Percentiles rank a stretch among this genome's conserved stretches.
These are phyloP conservation scores for Strobilomyces dryophilus DNA, from an alignment of 768 basidiomycete genomes.

Conservation along the genomic window DNA sequence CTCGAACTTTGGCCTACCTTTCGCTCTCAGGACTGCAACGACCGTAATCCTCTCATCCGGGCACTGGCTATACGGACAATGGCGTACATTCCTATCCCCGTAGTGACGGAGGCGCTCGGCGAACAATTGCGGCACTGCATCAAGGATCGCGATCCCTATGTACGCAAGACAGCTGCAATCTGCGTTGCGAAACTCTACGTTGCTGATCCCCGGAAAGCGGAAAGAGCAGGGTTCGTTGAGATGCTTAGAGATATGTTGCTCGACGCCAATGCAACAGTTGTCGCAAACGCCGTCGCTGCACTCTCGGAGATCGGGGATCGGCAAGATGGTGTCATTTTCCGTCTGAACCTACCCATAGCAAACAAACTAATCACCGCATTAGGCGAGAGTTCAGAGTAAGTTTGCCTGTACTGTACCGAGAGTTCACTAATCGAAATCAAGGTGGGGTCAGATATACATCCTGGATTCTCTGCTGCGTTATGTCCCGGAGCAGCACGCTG, in stretches of 20 bases:
- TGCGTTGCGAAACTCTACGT: conserved; percentile 95
- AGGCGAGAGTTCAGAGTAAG: conserved; percentile 96
- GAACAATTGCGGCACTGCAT: conserved; percentile 92
- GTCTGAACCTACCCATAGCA: conserved; percentile 80
- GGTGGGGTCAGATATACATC: conserved; percentile 99
- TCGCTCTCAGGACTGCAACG: conserved; percentile 77
- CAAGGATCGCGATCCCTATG: conserved; percentile 94
- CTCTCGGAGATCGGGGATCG: conserved; percentile 96
- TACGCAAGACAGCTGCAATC: conserved; percentile 97
- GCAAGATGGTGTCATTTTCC: conserved; percentile 90
- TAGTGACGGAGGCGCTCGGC: conserved; percentile 77
- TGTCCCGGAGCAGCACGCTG: conserved; percentile 82
- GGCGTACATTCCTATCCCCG: conserved; percentile 95
- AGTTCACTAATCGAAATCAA: conserved; percentile 32
- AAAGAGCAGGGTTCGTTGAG: conserved; percentile 87
- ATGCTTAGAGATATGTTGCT: conserved; percentile 88
- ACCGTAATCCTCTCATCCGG: conserved; percentile 94
- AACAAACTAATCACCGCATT: conserved; percentile 89
- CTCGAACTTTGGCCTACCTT: conserved; percentile 12
- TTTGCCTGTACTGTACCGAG: conserved; percentile 16
- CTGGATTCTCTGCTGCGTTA: conserved; percentile 90
- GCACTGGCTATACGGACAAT: conserved; percentile 97
- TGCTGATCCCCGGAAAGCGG: conserved; percentile 81
- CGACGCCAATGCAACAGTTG: conserved; percentile 93
- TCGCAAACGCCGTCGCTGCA: conserved; percentile 95